Evolutionary conservation across 1,284 basidiomycete species (phyloP).

Genomic region (Cryptococcus hybrid): DNA sequence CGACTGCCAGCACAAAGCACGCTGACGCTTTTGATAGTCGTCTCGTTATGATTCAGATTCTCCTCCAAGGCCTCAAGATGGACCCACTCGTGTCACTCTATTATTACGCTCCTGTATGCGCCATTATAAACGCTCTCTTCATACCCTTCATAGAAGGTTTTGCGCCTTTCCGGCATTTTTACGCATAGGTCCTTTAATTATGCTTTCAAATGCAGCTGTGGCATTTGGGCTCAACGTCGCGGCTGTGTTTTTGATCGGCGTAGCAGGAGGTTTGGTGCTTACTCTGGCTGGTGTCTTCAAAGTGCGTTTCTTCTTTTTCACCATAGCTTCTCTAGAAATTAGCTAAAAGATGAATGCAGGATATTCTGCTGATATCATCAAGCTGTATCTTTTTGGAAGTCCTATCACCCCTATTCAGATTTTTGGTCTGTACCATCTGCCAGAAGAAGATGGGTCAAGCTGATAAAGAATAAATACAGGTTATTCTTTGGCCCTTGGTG

Average conservation of each 20-base stretch:
- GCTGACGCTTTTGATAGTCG: constrained; percentile 65
- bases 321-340: too few relatives aligned
- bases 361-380: constrained; percentile 88
- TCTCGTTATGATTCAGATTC: too few relatives aligned
- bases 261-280: constrained; percentile 80
- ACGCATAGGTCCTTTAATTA: constrained; percentile 69
- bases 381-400: constrained; percentile 79
- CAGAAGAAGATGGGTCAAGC: background rate
- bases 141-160: constrained; percentile 88
- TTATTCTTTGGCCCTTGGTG: constrained; percentile 34
- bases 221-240: constrained; percentile 88
- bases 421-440: constrained; percentile 60
- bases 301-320: constrained; percentile 48
- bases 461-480: constrained; percentile 8
- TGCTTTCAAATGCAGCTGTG: constrained; percentile 77
- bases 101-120: constrained; percentile 92
- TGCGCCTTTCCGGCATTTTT: constrained; percentile 72
- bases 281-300: constrained; percentile 95
- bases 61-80: constrained; percentile 58
- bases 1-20: constrained; percentile 49
- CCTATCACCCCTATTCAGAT: constrained; percentile 78
- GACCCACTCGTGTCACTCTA: constrained; percentile 92
- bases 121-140: constrained; percentile 77
- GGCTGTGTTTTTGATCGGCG: constrained; percentile 91
- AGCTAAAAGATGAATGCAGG: constrained; percentile 52